Conservation (phyloP, 306 rosid genomes). For the Lagenaria siceraria region DNA sequence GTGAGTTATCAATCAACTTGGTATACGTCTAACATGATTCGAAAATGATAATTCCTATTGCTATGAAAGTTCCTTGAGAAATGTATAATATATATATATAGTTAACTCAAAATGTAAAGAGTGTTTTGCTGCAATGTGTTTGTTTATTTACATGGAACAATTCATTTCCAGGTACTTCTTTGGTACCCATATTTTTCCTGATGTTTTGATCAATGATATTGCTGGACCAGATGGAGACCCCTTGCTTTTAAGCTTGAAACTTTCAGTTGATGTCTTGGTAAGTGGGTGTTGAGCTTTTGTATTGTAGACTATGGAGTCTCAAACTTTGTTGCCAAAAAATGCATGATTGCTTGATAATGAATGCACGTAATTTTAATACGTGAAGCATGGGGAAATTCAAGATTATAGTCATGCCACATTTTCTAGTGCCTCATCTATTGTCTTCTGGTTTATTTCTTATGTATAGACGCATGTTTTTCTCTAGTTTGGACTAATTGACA, state of each 20-base stretch:
- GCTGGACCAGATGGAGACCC: constrained; percentile 96
- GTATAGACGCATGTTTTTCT: neutral
- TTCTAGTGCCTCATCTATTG: neutral
- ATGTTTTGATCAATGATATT: constrained; percentile 74
- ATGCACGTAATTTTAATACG: neutral
- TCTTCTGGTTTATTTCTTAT: neutral
- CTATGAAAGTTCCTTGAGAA: neutral
- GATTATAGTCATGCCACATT: neutral
- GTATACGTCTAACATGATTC: neutral
- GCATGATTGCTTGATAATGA: neutral
- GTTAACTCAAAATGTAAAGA: neutral
- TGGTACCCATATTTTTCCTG: constrained; percentile 76
- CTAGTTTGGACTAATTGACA: neutral
- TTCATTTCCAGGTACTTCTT: constrained; percentile 50
- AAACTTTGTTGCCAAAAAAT: neutral
- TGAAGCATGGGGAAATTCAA: neutral
- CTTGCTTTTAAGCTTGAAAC: constrained; percentile 88
- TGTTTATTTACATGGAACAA: constrained; percentile 15
- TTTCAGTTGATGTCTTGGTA: constrained; percentile 88
- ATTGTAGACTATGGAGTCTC: neutral
- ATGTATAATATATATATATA: neutral
- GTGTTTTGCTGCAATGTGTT: neutral
- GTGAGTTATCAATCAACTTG: neutral
- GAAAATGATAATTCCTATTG: neutral
- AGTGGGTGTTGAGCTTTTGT: constrained; percentile 23